A percentile compares a stretch with the other conserved stretches of the same genome.
phyloP scores from a whole-genome alignment of 352 stramenopile species.

The Phytopythium aichiense region DNA sequence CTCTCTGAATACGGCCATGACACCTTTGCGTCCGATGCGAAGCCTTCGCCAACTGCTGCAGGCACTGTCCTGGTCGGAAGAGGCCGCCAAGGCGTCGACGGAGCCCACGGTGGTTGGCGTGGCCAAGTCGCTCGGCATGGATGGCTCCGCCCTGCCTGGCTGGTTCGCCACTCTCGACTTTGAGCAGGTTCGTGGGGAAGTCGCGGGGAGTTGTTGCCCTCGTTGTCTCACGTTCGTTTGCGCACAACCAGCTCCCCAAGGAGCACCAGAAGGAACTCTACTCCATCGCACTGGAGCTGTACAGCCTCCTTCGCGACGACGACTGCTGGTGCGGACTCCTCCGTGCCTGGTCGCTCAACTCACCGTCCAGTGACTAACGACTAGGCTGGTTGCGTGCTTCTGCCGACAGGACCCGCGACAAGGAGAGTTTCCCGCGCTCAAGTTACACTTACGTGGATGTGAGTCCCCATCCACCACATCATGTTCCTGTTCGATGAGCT shows the following conservation, averaged over 20 bases:
- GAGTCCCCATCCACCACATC: not conserved
- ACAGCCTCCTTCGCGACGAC: conserved; percentile 62
- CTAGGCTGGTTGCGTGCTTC: not conserved
- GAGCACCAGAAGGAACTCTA: conserved; percentile 44
- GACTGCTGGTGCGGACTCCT: conserved; percentile 46
- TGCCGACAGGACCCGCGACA: conserved; percentile 53
- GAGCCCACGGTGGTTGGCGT: conserved; percentile 39
- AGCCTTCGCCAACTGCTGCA: conserved; percentile 40
- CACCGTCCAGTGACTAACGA: not conserved
- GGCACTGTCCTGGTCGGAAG: conserved; percentile 29
- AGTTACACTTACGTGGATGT: conserved; percentile 74
- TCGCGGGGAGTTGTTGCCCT: not conserved
- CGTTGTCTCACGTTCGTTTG: not conserved
- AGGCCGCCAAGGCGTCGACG: conserved; percentile 25
- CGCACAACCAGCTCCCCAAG: conserved; percentile 27
- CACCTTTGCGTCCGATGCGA: not conserved
- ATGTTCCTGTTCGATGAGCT: not conserved
- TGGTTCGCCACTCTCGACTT: conserved; percentile 71
- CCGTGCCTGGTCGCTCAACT: not conserved
- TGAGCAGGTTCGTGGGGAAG: conserved; percentile 26
- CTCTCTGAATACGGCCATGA: not conserved
- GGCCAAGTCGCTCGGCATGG: conserved; percentile 52
- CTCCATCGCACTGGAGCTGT: conserved; percentile 47
- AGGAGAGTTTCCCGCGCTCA: conserved; percentile 75
- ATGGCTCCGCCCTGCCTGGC: conserved; percentile 31